Conservation (phyloP, 1,139 yeast species). For the Lodderomyces oxycetoniae region DNA sequence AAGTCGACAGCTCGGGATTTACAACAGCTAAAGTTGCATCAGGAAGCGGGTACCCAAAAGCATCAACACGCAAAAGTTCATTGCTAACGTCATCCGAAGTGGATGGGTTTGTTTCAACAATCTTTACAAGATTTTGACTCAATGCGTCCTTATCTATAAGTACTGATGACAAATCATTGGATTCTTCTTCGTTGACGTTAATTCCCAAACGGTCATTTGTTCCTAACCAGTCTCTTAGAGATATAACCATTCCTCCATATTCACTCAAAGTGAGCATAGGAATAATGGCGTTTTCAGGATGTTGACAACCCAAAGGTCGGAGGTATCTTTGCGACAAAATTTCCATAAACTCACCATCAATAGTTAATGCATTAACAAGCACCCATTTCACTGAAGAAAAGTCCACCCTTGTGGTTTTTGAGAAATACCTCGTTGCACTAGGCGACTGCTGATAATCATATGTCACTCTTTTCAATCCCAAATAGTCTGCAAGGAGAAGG, state of each 20-base stretch:
- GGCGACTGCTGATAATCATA: constrained; percentile 93
- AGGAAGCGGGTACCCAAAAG: constrained; percentile 92
- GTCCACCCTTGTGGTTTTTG: constrained; percentile 74
- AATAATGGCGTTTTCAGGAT: constrained; percentile 73
- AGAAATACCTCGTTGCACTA: constrained; percentile 71
- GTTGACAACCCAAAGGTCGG: constrained; percentile 80
- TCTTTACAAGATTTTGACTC: constrained; percentile 70
- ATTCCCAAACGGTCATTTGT: constrained; percentile 58
- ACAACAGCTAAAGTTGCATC: constrained; percentile 93
- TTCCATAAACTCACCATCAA: constrained; percentile 91
- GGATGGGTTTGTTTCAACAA: constrained; percentile 59
- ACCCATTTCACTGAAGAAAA: constrained; percentile 84
- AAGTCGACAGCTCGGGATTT: constrained; percentile 77
- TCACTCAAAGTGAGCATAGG: constrained; percentile 89
- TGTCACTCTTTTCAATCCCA: constrained; percentile 88
- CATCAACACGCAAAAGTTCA: constrained; percentile 65
- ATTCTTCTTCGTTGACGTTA: constrained; percentile 31
- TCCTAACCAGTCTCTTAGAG: constrained; percentile 88
- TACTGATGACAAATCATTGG: constrained; percentile 54
- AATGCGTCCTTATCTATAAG: constrained; percentile 77
- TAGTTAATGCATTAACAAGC: constrained; percentile 81
- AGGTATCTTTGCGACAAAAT: constrained; percentile 89
- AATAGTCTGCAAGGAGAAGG: constrained; percentile 75
- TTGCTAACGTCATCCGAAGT: constrained; percentile 49
- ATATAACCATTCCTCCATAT: constrained; percentile 93